Base-by-base conservation (phyloP, 83 land plant species). In the Picea abies region DNA sequence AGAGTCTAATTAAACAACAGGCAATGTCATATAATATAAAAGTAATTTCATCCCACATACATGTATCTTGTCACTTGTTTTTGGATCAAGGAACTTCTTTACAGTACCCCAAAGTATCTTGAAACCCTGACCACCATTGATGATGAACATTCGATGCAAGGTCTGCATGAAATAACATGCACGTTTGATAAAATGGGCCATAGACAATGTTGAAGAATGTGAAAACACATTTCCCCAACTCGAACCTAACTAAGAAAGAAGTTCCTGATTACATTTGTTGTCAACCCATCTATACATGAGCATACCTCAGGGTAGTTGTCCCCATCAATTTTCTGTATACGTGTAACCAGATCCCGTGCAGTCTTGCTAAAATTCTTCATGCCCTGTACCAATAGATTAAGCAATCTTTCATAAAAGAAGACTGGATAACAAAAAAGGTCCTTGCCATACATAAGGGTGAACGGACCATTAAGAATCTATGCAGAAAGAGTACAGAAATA, bases 71-170 rank as follows among this genome's bases (percentile, higher is more conserved):
- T 92, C 41, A 58, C 87, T 79, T 49, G 99, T 98, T 72, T 91
- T 93, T 64, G 94, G 83, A 87, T 98, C 98, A 63, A 98, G 81
- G 82, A 96, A 93, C 29, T 91, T 85, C 80, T 91, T 93, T 56
- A 92, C 92, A 76, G 95, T 90, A 83, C 85, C 89, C 98, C 98
- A 97, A 26, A 97, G 86, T 84, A 96, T 64, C 89, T 89, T 96
- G 83, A 97, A 97, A 20, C 98, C 96, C 69, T 90, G 81, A 79
- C 99, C 93, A 84, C 95, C 98, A 87, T 97, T 97, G 64, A 97
- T 90, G n/a, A 97, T 91, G 79, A 80, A 97, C 94, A 97, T 88
- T 3, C 89, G 89, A 63, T 90, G 86, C 80, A 97, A 79, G 17
- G 98, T 97, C 93, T 98, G 91, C 67, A 84, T 37, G 16, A 60